Base-by-base conservation (phyloP, 2,329 filamentous ascomycete genomes). In the Pyrenophora graminea region DNA sequence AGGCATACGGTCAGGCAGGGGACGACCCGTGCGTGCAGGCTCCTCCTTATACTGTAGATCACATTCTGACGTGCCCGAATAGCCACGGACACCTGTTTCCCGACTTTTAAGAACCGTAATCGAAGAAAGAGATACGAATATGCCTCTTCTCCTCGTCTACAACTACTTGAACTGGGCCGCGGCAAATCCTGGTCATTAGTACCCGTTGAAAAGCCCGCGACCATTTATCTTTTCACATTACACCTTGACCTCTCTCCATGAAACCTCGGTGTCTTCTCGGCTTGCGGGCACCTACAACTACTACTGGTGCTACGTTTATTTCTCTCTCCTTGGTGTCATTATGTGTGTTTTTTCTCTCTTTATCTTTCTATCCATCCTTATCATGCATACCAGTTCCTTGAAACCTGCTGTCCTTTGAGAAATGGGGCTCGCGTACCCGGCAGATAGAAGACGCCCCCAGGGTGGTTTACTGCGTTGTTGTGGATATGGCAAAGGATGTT, bases 1-100 rank as follows among this genome's bases (percentile, higher is more conserved):
- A 99, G 75, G 85, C 87, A 70, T 99, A 99, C 71, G 94, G 94
- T 33, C 79, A 83, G 62, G 77, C 77, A 46, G 91, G 90, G 39
- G 80, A 87, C 58, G 93, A 97, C 75, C 88, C 91, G 93, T 97
- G 82, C 79, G 93, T 89, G 58, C 42, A 63, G 62, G 58, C 56
- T 55, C 62, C 62, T 55, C 62, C 61, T 53, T 56, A 55, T 15
- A 53, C 23, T 49, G 44, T 62, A 58, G 58, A 62, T 38, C 55
- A 66, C 44, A 62, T 66, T 64, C 63, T 66, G 62, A 66, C 62
- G 48, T 66, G 63, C 63, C 63, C 63, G 46, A 66, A 66, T 51
- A 71, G 68, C 57, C 66, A 70, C 55, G 65, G 66, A 39, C 63
- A 69, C 53, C 58, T 71, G 45, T 71, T 71, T 54, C 59, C 61